Percentiles rank a stretch among this genome's conserved stretches.
Evolutionary conservation across 495 filamentous ascomycete genomes (phyloP).

Genomic region (Neurospora sp.): DNA sequence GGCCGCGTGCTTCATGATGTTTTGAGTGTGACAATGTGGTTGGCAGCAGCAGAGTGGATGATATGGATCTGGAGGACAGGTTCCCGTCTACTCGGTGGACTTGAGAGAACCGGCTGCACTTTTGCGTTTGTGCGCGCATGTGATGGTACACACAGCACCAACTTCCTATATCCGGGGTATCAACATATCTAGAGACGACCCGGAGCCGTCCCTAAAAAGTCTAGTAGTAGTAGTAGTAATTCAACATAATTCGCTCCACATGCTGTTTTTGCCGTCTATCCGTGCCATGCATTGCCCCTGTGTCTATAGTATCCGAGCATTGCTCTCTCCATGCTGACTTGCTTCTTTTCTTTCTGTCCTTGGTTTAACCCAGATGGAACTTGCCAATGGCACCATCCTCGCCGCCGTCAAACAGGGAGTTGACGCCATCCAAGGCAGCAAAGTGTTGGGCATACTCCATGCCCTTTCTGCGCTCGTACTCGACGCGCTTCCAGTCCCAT

Average conservation of each 20-base stretch:
- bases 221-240: neutral
- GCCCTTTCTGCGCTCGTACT: slow-evolving; percentile 36
- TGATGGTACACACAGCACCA: neutral
- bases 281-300: neutral
- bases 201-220: neutral
- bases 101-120: neutral
- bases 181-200: neutral
- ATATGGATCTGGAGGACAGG: neutral
- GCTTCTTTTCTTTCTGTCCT: neutral
- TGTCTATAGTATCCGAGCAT: neutral
- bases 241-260: neutral
- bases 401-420: slow-evolving; percentile 37
- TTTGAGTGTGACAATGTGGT: neutral
- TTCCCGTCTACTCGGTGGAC: neutral
- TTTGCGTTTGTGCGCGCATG: neutral
- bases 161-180: neutral
- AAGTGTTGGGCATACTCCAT: slow-evolving; percentile 40
- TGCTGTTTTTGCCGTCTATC: neutral
- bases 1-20: neutral
- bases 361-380: slow-evolving; percentile 31
- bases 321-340: neutral
- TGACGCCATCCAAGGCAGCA: slow-evolving; percentile 40
- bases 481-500: slow-evolving; percentile 43
- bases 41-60: neutral
- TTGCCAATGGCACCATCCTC: slow-evolving; percentile 36